Evolutionary conservation across 805 yeast genomes (phyloP).

Genomic region (Schizosaccharomyces japonicus): DNA sequence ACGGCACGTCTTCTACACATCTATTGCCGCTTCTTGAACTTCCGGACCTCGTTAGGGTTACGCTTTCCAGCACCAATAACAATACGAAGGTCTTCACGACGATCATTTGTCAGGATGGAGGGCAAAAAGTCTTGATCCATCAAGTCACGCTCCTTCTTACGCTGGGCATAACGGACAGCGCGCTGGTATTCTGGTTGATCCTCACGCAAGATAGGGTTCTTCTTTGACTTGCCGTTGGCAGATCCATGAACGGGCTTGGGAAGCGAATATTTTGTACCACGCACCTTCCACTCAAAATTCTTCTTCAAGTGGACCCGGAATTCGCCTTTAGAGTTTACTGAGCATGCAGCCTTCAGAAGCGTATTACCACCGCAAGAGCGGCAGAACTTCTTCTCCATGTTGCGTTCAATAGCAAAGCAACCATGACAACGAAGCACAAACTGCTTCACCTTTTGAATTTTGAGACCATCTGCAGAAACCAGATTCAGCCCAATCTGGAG

Average conservation of each 20-base stretch:
- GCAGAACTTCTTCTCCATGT: conserved; percentile 43
- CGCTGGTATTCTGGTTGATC: conserved; percentile 85
- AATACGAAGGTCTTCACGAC: conserved; percentile 31
- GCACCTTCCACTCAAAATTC: conserved; percentile 78
- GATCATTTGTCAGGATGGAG: conserved; percentile 85
- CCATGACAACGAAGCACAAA: conserved; percentile 96
- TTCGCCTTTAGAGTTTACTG: conserved; percentile 41
- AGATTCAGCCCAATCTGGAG: conserved; percentile 72
- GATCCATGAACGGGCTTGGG: conserved; percentile 66
- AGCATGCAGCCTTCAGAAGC: conserved; percentile 29
- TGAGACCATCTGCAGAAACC: conserved; percentile 56
- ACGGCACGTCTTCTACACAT: too few relatives aligned
- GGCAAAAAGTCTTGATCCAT: conserved; percentile 19
- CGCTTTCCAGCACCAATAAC: conserved; percentile 60
- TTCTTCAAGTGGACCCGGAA: conserved; percentile 70
- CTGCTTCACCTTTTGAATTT: conserved; percentile 62
- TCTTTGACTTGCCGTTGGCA: conserved; percentile 32
- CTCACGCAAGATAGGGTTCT: conserved; percentile 20
- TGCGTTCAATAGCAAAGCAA: conserved; percentile 33
- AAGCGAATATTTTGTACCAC: conserved; percentile 62
- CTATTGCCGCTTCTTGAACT: too few relatives aligned
- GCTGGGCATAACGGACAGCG: conserved; percentile 20
- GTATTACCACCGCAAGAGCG: conserved; percentile 90
- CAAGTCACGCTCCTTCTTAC: conserved; percentile 6
- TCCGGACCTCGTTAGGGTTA: conserved; percentile 30